A percentile compares a stretch with the other conserved stretches of the same genome.
These are phyloP conservation scores for Amanita polypyramis DNA, from an alignment of 768 basidiomycete species.

Conservation along the genomic window DNA sequence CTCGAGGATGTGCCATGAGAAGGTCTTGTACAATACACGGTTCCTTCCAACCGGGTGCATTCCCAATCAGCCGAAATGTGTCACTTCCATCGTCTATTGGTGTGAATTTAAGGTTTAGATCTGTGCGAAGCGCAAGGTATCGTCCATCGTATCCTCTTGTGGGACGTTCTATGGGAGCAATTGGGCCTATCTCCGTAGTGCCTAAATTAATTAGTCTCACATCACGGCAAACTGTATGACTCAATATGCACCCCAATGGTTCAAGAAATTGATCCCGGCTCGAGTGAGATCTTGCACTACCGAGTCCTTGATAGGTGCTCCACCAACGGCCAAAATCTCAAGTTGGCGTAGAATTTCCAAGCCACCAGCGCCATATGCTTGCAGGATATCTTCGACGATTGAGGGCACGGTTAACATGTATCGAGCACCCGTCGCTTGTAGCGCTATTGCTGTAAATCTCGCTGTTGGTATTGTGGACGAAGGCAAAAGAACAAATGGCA, in stretches of 20 bases:
- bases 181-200: conserved; percentile 26
- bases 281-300: conserved; percentile 19
- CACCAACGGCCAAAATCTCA: conserved; percentile 26
- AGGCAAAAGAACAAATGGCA: conserved; percentile 26
- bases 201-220: conserved; percentile 12
- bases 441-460: conserved; percentile 15
- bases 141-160: conserved; percentile 25
- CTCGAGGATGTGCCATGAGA: conserved; percentile 21
- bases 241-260: conserved; percentile 26
- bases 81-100: conserved; percentile 16
- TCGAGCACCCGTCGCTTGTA: conserved; percentile 19
- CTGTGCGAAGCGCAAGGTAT: conserved; percentile 25
- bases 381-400: conserved; percentile 26
- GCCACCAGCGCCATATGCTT: conserved; percentile 16
- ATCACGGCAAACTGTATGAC: not conserved
- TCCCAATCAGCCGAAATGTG: conserved; percentile 19
- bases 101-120: conserved; percentile 19
- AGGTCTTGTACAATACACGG: conserved; percentile 27
- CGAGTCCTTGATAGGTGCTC: conserved; percentile 28
- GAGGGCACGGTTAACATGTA: conserved; percentile 29
- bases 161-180: conserved; percentile 23
- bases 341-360: conserved; percentile 20
- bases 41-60: conserved; percentile 23
- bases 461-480: conserved; percentile 26
- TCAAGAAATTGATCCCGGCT: conserved; percentile 25